These are phyloP conservation scores for Sugiyamaella neomexicana DNA, from an alignment of 1,139 yeast species.

Conservation along the genomic window DNA sequence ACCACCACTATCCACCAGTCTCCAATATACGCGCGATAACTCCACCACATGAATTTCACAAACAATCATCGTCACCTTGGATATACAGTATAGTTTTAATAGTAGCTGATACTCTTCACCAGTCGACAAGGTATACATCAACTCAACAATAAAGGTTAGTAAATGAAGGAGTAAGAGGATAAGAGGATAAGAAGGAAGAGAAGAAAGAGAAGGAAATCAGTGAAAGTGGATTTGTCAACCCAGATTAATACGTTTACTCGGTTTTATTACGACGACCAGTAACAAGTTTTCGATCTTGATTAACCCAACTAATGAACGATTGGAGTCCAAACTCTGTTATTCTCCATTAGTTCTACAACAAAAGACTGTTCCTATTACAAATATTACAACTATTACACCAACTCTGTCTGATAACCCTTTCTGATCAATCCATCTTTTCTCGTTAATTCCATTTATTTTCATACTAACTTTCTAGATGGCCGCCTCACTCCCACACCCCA, in stretches of 20 bases:
- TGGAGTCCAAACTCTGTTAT: no score
- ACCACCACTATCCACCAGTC: background rate
- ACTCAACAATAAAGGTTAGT: slow-evolving; percentile 18
- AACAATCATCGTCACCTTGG: slow-evolving; percentile 3
- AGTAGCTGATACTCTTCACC: slow-evolving; percentile 13
- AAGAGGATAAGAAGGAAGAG: background rate
- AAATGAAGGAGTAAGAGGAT: background rate
- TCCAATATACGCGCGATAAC: slow-evolving; percentile 7
- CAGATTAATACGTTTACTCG: no score
- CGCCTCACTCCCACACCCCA: slow-evolving; percentile 97
- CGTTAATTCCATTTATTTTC: no score
- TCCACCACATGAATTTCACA: slow-evolving; percentile 12
- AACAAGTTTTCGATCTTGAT: no score
- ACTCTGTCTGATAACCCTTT: background rate
- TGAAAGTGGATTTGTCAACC: no score
- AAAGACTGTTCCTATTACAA: no score
- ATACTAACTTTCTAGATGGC: slow-evolving; percentile 58
- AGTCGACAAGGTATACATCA: slow-evolving; percentile 18
- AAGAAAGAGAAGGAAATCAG: background rate
- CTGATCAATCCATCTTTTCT: no score
- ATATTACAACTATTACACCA: background rate
- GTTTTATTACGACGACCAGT: no score
- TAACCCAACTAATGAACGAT: background rate
- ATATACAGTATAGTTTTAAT: slow-evolving; percentile 6
- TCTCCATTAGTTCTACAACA: no score